Percentiles rank a stretch among this genome's conserved stretches.
phyloP scores from a whole-genome alignment of 2,329 filamentous ascomycete species.

The Penicillium sp. region DNA sequence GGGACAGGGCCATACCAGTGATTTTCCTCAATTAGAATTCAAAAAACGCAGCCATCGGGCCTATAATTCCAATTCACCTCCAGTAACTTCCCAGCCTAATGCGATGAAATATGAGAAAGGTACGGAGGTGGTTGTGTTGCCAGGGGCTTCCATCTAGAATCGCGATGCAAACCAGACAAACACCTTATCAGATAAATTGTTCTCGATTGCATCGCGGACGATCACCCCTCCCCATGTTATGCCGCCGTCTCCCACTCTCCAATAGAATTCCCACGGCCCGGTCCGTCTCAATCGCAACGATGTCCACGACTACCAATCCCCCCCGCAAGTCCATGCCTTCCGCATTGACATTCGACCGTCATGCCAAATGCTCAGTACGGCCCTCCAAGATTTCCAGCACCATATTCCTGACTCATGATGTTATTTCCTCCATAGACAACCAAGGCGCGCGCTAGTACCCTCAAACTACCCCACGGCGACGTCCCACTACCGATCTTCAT shows the following conservation, averaged over 20 bases:
- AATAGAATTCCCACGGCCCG: neutral
- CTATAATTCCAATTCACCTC: too few species aligned
- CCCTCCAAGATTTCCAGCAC: conserved; percentile 6
- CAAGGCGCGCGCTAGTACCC: conserved; percentile 83
- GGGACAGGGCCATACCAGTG: too few species aligned
- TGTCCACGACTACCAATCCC: conserved; percentile 30
- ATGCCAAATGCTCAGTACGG: conserved; percentile 77
- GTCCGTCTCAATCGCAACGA: conserved; percentile 18
- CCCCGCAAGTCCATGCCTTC: conserved; percentile 47
- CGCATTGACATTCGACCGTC: conserved; percentile 76
- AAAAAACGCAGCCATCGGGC: too few species aligned
- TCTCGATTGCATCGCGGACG: conserved; percentile 14
- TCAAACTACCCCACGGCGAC: conserved; percentile 87
- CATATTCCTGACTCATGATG: conserved; percentile 3
- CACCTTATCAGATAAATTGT: conserved; percentile 25
- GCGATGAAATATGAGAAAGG: too few species aligned
- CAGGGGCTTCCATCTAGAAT: neutral
- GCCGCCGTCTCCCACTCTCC: conserved; percentile 6
- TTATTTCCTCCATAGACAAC: conserved; percentile 67
- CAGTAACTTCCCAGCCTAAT: too few species aligned
- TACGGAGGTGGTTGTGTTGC: too few species aligned
- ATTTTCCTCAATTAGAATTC: too few species aligned
- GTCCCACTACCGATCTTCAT: conserved; percentile 95
- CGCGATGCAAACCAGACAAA: conserved; percentile 24
- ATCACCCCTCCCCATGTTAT: conserved; percentile 22